Evolutionary conservation across 2,329 filamentous ascomycete species (phyloP).

Genomic region (Dryadomyces sulphureus): DNA sequence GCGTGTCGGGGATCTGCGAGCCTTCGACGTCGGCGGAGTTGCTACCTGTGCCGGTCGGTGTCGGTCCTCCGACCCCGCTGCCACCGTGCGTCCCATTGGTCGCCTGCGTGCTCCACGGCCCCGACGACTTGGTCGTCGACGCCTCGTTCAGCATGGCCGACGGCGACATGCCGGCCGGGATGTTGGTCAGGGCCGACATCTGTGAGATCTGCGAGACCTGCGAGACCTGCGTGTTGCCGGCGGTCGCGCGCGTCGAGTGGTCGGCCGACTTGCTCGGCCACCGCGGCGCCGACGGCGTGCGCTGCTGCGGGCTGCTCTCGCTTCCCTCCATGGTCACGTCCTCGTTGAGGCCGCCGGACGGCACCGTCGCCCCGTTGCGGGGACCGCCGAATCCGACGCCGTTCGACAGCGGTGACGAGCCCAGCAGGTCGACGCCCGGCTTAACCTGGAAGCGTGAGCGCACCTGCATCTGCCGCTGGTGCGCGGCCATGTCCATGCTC

Average conservation of each 20-base stretch:
- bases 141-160: slow-evolving; percentile 63
- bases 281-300: slow-evolving; percentile 27
- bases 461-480: slow-evolving; percentile 22
- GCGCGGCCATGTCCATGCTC: slow-evolving; percentile 9
- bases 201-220: slow-evolving; percentile 54
- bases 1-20: slow-evolving; percentile 39
- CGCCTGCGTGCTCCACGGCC: slow-evolving; percentile 50
- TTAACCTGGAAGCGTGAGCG: slow-evolving; percentile 38
- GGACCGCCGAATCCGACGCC: slow-evolving; percentile 23
- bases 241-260: slow-evolving; percentile 23
- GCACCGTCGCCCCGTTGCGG: slow-evolving; percentile 42
- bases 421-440: slow-evolving; percentile 7
- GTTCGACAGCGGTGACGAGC: slow-evolving; percentile 31
- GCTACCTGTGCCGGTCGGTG: not conserved
- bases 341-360: slow-evolving; percentile 28
- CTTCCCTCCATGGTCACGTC: slow-evolving; percentile 50
- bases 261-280: slow-evolving; percentile 17
- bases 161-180: slow-evolving; percentile 43
- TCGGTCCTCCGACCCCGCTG: not conserved
- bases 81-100: slow-evolving; percentile 48
- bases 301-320: slow-evolving; percentile 22
- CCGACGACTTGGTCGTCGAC: slow-evolving; percentile 77
- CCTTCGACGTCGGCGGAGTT: slow-evolving; percentile 25
- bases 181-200: slow-evolving; percentile 40
- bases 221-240: slow-evolving; percentile 43